Evolutionary conservation across 2,329 filamentous ascomycete genomes (phyloP).

Genomic region (Cladosporium sp.): DNA sequence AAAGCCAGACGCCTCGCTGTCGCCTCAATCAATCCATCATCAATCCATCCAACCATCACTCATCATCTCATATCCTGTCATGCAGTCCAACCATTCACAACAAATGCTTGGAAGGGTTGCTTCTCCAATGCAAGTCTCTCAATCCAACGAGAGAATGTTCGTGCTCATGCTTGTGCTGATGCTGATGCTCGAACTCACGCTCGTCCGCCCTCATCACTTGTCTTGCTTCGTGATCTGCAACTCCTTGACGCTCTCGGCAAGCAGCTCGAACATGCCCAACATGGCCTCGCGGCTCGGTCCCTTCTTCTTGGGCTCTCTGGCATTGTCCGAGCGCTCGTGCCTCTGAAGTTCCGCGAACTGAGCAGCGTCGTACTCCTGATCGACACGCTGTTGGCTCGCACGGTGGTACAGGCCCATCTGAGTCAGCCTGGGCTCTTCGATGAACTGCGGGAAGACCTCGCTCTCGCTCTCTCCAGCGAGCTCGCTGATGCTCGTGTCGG

Average conservation of each 20-base stretch:
- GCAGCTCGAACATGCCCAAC: background rate
- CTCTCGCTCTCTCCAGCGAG: background rate
- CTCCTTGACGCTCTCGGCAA: background rate
- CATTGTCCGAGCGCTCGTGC: background rate
- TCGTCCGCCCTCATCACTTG: background rate
- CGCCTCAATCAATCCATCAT: background rate
- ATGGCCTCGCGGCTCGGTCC: background rate
- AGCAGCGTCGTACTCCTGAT: background rate
- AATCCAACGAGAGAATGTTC: background rate
- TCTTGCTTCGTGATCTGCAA: background rate
- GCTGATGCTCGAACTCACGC: too few species aligned
- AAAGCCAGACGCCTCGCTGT: background rate
- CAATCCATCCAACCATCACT: background rate
- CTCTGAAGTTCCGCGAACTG: background rate
- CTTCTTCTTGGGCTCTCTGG: background rate
- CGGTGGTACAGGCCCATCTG: slow-evolving; percentile 1
- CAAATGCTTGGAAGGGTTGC: background rate
- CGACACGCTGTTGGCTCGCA: background rate
- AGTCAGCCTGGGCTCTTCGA: background rate
- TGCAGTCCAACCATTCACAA: background rate
- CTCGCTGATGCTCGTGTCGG: background rate
- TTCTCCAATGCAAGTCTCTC: background rate
- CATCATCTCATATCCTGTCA: background rate
- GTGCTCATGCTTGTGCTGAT: background rate
- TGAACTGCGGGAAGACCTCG: background rate